Percentiles rank a stretch among this genome's conserved stretches.
phyloP scores from a whole-genome alignment of 2,329 filamentous ascomycete species.

The Microcyclosporella mali region DNA sequence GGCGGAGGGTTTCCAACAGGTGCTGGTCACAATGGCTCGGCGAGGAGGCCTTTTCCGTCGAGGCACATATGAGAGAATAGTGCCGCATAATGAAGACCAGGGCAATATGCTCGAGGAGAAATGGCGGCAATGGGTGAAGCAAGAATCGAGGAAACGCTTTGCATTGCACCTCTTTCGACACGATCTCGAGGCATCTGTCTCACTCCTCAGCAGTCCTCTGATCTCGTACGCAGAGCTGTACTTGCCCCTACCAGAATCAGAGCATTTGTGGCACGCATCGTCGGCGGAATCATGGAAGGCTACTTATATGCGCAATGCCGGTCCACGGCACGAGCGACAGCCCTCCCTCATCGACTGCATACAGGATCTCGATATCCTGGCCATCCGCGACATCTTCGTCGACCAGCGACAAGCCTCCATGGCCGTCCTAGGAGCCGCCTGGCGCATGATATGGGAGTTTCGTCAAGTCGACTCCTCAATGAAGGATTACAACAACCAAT shows the following conservation, averaged over 20 bases:
- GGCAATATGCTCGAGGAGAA: constrained; percentile 55
- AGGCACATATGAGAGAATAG: constrained; percentile 38
- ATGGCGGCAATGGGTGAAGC: constrained; percentile 59
- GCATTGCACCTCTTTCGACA: constrained; percentile 60
- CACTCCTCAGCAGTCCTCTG: constrained; percentile 56
- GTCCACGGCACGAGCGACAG: constrained; percentile 34
- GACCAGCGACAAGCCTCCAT: constrained; percentile 53
- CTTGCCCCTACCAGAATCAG: constrained; percentile 57
- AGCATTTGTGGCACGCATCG: constrained; percentile 60
- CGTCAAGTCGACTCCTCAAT: constrained; percentile 52
- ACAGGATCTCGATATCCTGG: constrained; percentile 50
- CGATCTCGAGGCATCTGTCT: constrained; percentile 63
- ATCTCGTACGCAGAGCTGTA: constrained; percentile 65
- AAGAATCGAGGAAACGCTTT: constrained; percentile 63
- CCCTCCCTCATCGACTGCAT: constrained; percentile 53
- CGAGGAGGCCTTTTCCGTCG: constrained; percentile 55
- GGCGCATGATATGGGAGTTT: constrained; percentile 61
- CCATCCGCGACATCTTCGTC: constrained; percentile 45
- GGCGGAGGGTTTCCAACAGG: constrained; percentile 52
- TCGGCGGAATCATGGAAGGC: constrained; percentile 60
- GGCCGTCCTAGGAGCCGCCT: constrained; percentile 60
- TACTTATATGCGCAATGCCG: constrained; percentile 45
- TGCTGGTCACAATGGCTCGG: constrained; percentile 49
- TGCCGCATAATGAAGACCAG: constrained; percentile 49
- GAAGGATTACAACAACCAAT: constrained; percentile 44